Base-by-base conservation (phyloP, 2,329 filamentous ascomycete species). In the Cladobotryum mycophilum region DNA sequence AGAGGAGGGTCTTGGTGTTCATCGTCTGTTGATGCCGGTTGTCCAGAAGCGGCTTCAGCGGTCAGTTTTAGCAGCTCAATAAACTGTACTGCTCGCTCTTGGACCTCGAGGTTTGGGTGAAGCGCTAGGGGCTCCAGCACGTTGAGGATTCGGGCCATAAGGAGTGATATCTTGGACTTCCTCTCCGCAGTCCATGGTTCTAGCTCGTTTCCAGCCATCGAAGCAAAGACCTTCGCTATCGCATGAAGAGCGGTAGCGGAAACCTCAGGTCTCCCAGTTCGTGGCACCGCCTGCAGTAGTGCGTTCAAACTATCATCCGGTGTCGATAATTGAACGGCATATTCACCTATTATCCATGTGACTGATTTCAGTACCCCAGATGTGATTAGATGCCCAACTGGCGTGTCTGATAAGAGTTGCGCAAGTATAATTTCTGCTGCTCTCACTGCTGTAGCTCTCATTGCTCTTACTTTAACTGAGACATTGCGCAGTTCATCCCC, bases 21-120 rank as follows among this genome's bases (percentile, higher is more conserved):
- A 2, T 75, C 70, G 33, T 78, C 76, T 1, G 73, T 77, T 1
- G 77, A 78, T 13, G 79, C 71, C 11, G 80, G 76, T 54, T 91
- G 86, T 1, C 77, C 82, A 8, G 83, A 79, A 3, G 81, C 81
- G 13, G 92, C 90, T 70, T 99, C 93, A 1, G 84, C 83, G 2
- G 89, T 89, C 41, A 99, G 76, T 52, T 89, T 89, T 61, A 97
- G 81, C 12, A 97, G 76, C 64, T 99, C 93, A 0, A 90, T 79
- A 60, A 96, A 95, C 64, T 96, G 91, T 1, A 96, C 91, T 3
- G 91, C 86, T 51, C 93, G 82, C 67, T 97, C 93, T 69, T 99
- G 93, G 3, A 99, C 90, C 64, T 99, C 93, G 1, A 99, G 76
- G 60, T 84, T 89, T 0, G 92, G 91, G 65, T 97, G 89, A 38